A percentile compares a stretch with the other conserved stretches of the same genome.
Evolutionary conservation across 1,284 basidiomycete genomes (phyloP).

Genomic region (Apiotrichum porosum): DNA sequence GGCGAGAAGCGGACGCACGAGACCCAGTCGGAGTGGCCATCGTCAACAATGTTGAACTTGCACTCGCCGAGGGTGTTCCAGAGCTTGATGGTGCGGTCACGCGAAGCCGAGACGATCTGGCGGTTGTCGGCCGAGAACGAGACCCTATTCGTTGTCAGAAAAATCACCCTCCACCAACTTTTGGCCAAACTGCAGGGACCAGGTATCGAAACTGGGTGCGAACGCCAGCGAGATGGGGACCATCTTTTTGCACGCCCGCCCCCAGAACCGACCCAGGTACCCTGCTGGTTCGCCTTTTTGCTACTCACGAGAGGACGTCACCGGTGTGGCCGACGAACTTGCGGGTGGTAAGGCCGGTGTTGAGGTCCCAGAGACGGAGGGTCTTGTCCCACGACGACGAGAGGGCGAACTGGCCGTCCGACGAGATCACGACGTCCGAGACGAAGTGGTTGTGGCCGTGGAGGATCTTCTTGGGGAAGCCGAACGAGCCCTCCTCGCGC

Average conservation of each 20-base stretch:
- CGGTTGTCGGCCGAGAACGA: constrained; percentile 97
- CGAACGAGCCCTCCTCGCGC: constrained; percentile 82
- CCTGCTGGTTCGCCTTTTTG: not conserved
- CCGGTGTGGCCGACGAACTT: constrained; percentile 98
- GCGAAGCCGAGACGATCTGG: constrained; percentile 97
- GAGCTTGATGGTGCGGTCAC: constrained; percentile 97
- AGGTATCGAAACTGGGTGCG: too few species aligned
- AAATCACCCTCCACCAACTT: too few species aligned
- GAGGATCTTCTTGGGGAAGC: constrained; percentile 94
- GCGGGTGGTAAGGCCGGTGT: constrained; percentile 88
- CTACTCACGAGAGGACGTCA: constrained; percentile 76
- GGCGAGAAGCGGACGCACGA: constrained; percentile 99
- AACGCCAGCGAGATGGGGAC: too few species aligned
- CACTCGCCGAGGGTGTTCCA: constrained; percentile 99
- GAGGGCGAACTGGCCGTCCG: constrained; percentile 98
- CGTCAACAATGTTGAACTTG: constrained; percentile 99
- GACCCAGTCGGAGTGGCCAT: constrained; percentile 97
- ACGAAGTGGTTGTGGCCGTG: constrained; percentile 99
- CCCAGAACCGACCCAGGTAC: too few species aligned
- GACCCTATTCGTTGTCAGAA: constrained; percentile 52
- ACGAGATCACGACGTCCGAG: constrained; percentile 97
- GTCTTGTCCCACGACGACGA: constrained; percentile 99
- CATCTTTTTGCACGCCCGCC: too few species aligned
- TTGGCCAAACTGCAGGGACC: too few species aligned
- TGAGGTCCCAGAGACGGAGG: constrained; percentile 97